A percentile compares a stretch with the other conserved stretches of the same genome.
These are phyloP conservation scores for Penicillium ochrochloron DNA, from an alignment of 495 filamentous ascomycete genomes.

Conservation along the genomic window DNA sequence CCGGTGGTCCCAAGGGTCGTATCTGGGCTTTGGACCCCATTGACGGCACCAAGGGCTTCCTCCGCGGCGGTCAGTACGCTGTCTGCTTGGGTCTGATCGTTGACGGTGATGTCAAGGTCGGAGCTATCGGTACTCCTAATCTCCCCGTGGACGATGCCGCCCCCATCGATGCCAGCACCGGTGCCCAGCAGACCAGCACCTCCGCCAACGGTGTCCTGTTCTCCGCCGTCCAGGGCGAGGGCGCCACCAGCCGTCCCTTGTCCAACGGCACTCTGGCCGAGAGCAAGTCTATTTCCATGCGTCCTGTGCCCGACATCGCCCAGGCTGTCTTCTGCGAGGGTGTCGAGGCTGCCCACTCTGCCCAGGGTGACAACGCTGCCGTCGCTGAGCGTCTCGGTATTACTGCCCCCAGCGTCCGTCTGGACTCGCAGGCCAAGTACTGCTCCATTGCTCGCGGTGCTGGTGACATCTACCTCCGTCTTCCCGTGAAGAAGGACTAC, in stretches of 20 bases:
- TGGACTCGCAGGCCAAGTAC: conserved; percentile 99
- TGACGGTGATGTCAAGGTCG: conserved; percentile 93
- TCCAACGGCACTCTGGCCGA: conserved; percentile 59
- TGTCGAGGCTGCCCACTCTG: conserved; percentile 88
- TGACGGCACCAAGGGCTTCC: conserved; percentile 95
- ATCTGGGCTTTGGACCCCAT: conserved; percentile 98
- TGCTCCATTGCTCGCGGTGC: conserved; percentile 93
- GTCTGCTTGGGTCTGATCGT: conserved; percentile 91
- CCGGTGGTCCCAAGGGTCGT: conserved; percentile 77
- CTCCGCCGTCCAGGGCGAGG: conserved; percentile 74
- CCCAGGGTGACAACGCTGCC: conserved; percentile 80
- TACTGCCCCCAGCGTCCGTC: conserved; percentile 78
- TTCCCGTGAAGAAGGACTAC: conserved; percentile 83
- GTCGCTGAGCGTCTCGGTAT: conserved; percentile 88
- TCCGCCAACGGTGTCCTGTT: conserved; percentile 80
- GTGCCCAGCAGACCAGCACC: conserved; percentile 67
- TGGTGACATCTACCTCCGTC: conserved; percentile 89
- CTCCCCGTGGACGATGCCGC: conserved; percentile 80
- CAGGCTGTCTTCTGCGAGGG: conserved; percentile 92
- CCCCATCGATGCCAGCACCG: conserved; percentile 67
- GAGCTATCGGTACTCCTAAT: conserved; percentile 93
- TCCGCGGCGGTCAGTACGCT: conserved; percentile 97
- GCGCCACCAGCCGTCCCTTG: conserved; percentile 77
- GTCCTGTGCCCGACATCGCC: conserved; percentile 68
- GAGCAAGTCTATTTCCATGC: conserved; percentile 76